Conservation (phyloP, 176 grass and related monocot species). For the Avena insularis region DNA sequence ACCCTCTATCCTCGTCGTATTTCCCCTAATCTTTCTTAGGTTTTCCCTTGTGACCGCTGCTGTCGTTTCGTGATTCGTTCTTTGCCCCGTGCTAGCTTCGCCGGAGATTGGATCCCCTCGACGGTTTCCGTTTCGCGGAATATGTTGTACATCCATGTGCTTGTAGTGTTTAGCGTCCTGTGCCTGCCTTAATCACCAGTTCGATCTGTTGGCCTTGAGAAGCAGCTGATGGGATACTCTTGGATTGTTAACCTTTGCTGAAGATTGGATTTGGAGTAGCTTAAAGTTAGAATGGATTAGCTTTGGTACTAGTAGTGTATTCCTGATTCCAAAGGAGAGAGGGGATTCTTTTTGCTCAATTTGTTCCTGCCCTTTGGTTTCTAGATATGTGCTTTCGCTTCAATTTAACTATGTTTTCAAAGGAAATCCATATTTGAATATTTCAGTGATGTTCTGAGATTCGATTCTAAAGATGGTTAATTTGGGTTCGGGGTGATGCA, state of each 20-base stretch:
- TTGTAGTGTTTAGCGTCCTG: neutral
- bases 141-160: neutral
- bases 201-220: neutral
- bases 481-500: neutral
- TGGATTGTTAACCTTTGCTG: neutral
- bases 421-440: neutral
- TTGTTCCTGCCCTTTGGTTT: neutral
- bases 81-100: neutral
- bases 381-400: neutral
- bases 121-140: neutral
- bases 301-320: neutral
- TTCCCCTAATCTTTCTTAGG: neutral
- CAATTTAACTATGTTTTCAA: neutral
- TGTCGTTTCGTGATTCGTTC: neutral
- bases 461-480: neutral
- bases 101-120: neutral
- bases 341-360: neutral
- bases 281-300: neutral
- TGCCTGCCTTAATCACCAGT: neutral
- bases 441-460: neutral
- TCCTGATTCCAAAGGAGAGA: neutral
- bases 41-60: neutral
- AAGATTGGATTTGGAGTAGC: slow-evolving; percentile 4
- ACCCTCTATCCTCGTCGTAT: too few species aligned
- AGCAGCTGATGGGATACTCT: neutral